Conservation (phyloP, 208 protist species). For the Crithidia sp. region DNA sequence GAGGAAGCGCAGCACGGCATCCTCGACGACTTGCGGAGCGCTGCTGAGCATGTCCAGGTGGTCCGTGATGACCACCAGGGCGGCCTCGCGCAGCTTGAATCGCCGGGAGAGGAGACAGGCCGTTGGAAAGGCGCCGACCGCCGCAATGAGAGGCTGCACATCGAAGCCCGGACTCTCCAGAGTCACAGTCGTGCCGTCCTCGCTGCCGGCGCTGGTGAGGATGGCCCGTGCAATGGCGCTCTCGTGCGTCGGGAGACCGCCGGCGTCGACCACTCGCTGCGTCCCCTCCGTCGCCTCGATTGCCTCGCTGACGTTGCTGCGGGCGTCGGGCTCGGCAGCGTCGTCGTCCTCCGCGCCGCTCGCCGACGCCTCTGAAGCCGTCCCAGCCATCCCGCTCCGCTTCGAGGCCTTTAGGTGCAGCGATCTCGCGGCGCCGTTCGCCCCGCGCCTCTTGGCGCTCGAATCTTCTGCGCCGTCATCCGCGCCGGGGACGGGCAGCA, state of each 20-base stretch:
- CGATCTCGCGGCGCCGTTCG: too few species aligned
- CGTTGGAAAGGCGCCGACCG: slow-evolving; percentile 62
- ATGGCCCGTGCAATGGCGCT: slow-evolving; percentile 34
- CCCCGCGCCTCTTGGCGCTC: not conserved
- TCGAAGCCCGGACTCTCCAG: slow-evolving; percentile 30
- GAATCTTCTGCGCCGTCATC: not conserved
- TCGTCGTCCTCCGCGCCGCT: not conserved
- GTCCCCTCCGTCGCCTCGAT: slow-evolving; percentile 22
- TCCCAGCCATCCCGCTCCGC: too few species aligned
- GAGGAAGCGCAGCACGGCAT: slow-evolving; percentile 76
- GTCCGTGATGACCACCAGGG: slow-evolving; percentile 55
- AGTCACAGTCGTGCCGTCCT: slow-evolving; percentile 26
- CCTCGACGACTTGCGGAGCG: slow-evolving; percentile 40
- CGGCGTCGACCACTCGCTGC: slow-evolving; percentile 15
- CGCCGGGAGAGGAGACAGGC: slow-evolving; percentile 75
- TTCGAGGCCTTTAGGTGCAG: too few species aligned
- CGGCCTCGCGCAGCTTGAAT: slow-evolving; percentile 83
- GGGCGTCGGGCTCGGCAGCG: slow-evolving; percentile 1
- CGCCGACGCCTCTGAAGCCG: slow-evolving; percentile 1
- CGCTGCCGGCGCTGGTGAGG: slow-evolving; percentile 25
- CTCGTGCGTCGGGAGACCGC: slow-evolving; percentile 24
- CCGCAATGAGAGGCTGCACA: slow-evolving; percentile 34
- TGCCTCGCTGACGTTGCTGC: not conserved
- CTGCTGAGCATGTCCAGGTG: slow-evolving; percentile 29
- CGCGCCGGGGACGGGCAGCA: slow-evolving; percentile 40